phyloP scores from a whole-genome alignment of 805 yeast species.

The Pichia eremophila region DNA sequence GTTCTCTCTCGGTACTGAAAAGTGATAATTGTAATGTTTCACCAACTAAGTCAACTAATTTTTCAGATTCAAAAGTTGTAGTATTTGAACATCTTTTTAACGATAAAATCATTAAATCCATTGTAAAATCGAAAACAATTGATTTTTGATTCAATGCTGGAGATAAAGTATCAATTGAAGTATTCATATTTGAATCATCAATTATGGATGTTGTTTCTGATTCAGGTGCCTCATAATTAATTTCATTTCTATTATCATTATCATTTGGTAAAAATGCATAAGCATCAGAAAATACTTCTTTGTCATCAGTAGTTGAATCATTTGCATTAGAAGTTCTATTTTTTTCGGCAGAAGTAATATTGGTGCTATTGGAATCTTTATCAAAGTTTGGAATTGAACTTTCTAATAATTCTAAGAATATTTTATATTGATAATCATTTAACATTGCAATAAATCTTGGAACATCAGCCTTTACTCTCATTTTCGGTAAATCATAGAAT shows the following conservation, averaged over 20 bases:
- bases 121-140: conserved; percentile 65
- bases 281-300: background rate
- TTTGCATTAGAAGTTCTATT: background rate
- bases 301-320: background rate
- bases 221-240: no score
- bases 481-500: conserved; percentile 61
- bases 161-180: background rate
- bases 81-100: conserved; percentile 61
- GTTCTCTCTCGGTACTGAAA: conserved; percentile 46
- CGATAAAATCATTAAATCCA: conserved; percentile 53
- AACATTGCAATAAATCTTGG: conserved; percentile 64
- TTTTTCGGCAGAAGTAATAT: no score
- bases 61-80: conserved; percentile 49
- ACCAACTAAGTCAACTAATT: conserved; percentile 65
- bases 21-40: conserved; percentile 54
- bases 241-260: background rate
- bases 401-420: conserved; percentile 70
- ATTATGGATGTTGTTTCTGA: background rate
- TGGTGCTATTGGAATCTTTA: background rate
- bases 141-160: conserved; percentile 38
- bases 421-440: conserved; percentile 85
- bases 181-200: background rate
- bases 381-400: conserved; percentile 49
- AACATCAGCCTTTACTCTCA: conserved; percentile 67
- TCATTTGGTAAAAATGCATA: background rate